Conservation (phyloP, 495 filamentous ascomycete genomes). For the Aspergillus taichungensis region DNA sequence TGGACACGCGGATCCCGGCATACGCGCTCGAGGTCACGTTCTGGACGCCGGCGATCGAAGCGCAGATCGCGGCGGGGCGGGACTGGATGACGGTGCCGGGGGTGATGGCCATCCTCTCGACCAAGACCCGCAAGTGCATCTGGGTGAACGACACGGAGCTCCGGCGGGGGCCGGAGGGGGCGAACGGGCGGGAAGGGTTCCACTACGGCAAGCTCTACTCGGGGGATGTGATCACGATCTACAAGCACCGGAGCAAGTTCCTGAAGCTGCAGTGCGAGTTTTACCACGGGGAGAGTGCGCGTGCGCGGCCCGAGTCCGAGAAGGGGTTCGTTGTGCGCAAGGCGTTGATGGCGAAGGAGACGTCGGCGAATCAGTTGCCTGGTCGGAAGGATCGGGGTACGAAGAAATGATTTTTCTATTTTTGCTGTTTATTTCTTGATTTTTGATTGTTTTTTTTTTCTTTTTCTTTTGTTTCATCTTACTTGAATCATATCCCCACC, state of each 20-base stretch:
- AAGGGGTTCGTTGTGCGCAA: constrained; percentile 32
- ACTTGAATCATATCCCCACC: too few relatives aligned
- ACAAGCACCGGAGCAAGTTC: constrained; percentile 33
- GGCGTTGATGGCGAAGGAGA: constrained; percentile 22
- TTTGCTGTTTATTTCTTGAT: not conserved
- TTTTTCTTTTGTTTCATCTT: not conserved
- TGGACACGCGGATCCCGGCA: constrained; percentile 67
- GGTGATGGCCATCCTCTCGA: constrained; percentile 58
- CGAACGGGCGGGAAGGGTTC: constrained; percentile 37
- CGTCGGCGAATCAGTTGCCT: constrained; percentile 21
- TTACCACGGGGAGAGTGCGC: constrained; percentile 41
- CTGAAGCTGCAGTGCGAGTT: constrained; percentile 48
- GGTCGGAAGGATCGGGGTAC: constrained; percentile 11
- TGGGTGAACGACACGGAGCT: constrained; percentile 60
- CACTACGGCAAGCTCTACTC: constrained; percentile 61
- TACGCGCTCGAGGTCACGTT: constrained; percentile 70
- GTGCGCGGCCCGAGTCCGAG: constrained; percentile 32
- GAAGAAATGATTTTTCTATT: constrained; percentile 5
- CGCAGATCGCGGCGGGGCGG: constrained; percentile 42
- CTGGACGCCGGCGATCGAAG: constrained; percentile 56
- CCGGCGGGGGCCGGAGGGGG: constrained; percentile 32
- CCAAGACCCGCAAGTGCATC: constrained; percentile 62
- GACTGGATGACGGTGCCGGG: constrained; percentile 47
- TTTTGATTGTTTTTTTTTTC: not conserved
- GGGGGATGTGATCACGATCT: constrained; percentile 64